These are phyloP conservation scores for Hypoxylon fuscum DNA, from an alignment of 495 filamentous ascomycete species.

Conservation along the genomic window DNA sequence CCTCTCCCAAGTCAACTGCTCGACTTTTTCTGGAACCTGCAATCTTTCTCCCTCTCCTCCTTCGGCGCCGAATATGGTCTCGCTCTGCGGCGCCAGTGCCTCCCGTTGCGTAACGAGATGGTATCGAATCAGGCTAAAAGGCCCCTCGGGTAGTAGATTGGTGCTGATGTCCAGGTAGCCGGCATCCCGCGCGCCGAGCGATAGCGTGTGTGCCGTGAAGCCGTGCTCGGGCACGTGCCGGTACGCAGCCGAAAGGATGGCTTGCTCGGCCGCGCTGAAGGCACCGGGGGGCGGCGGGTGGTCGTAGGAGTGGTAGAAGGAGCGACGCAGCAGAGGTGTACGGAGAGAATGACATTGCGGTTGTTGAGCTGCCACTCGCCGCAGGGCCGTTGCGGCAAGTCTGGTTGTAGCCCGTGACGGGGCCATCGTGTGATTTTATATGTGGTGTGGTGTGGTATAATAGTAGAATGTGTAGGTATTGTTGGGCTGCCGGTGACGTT, in stretches of 20 bases:
- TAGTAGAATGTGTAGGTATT: neutral
- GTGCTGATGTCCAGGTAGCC: conserved; percentile 87
- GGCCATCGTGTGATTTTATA: conserved; percentile 10
- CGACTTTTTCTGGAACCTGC: conserved; percentile 60
- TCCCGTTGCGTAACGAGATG: conserved; percentile 74
- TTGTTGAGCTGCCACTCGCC: conserved; percentile 9
- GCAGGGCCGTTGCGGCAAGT: conserved; percentile 2
- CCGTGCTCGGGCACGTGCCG: conserved; percentile 82
- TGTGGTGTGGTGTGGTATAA: neutral
- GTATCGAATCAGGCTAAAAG: conserved; percentile 83
- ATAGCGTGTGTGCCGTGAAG: conserved; percentile 76
- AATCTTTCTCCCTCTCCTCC: conserved; percentile 44
- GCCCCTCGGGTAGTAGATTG: conserved; percentile 79
- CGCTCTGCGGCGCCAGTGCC: conserved; percentile 47
- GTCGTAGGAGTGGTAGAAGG: conserved; percentile 84
- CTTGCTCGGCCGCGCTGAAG: conserved; percentile 75
- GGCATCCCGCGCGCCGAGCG: conserved; percentile 79
- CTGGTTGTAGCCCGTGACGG: conserved; percentile 17
- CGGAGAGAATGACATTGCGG: conserved; percentile 3
- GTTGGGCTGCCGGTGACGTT: neutral
- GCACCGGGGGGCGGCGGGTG: conserved; percentile 63
- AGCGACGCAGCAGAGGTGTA: conserved; percentile 34
- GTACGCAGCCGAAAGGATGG: conserved; percentile 83
- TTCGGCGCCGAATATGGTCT: conserved; percentile 37
- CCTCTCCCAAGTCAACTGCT: conserved; percentile 72